phyloP scores from a whole-genome alignment of 306 rosid genomes.

The Quercus cerris region DNA sequence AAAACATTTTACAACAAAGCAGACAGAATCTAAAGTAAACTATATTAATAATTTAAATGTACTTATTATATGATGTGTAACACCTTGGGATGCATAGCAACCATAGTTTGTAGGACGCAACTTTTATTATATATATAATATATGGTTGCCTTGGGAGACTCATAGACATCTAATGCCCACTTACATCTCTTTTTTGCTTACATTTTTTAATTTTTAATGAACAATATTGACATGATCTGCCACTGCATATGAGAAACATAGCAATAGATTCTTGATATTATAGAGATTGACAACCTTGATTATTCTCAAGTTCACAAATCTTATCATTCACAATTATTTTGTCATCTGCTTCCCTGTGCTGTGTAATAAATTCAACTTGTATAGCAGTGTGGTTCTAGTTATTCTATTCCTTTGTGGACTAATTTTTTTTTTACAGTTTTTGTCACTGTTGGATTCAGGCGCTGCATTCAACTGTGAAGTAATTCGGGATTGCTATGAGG shows the following conservation, averaged over 20 bases:
- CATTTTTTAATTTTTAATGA: background rate
- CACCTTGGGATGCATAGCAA: too few relatives aligned
- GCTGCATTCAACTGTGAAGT: constrained; percentile 93
- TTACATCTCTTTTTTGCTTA: background rate
- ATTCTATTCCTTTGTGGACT: background rate
- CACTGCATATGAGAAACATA: background rate
- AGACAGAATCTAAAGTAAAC: too few relatives aligned
- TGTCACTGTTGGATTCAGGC: constrained; percentile 81
- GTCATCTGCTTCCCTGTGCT: background rate
- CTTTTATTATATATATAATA: too few relatives aligned
- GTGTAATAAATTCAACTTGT: background rate
- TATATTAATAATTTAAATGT: too few relatives aligned
- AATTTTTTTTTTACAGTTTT: constrained; percentile 57
- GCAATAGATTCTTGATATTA: background rate
- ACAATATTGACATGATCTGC: background rate
- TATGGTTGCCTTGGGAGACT: background rate
- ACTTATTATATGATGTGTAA: too few relatives aligned
- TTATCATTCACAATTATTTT: background rate
- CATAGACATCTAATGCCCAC: background rate
- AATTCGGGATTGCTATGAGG: constrained; percentile 96
- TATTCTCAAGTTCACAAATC: background rate
- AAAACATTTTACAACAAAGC: too few relatives aligned
- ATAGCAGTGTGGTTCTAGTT: background rate
- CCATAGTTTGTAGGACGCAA: too few relatives aligned
- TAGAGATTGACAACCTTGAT: background rate